phyloP scores from a whole-genome alignment of 768 basidiomycete species.

The Kwoniella sp. region DNA sequence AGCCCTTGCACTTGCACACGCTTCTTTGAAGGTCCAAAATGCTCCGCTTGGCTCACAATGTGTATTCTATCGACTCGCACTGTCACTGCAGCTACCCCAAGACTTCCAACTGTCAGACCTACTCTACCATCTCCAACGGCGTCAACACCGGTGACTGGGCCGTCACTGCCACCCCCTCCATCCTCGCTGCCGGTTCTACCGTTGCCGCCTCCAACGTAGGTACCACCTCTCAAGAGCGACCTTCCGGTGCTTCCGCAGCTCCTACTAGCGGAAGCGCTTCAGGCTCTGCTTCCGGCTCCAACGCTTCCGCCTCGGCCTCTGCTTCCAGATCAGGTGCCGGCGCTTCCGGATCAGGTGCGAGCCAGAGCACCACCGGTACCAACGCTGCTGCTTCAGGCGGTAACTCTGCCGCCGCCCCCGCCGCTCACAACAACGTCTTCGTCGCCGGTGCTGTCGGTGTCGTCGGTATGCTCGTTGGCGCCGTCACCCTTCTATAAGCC shows the following conservation, averaged over 20 bases:
- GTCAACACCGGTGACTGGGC: conserved; percentile 47
- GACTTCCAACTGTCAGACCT: conserved; percentile 57
- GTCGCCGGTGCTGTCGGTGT: conserved; percentile 9
- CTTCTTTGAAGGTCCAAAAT: no score
- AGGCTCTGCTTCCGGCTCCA: conserved; percentile 60
- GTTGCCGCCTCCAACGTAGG: conserved; percentile 25
- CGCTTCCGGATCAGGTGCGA: conserved; percentile 18
- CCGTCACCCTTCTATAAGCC: conserved; percentile 17
- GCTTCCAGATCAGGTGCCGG: conserved; percentile 17
- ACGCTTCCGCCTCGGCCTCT: conserved; percentile 51
- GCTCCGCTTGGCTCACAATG: no score
- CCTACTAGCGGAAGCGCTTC: conserved; percentile 59
- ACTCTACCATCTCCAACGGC: conserved; percentile 52
- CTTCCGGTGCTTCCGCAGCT: conserved; percentile 20
- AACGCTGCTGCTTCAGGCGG: conserved; percentile 5
- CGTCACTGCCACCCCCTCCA: conserved; percentile 35
- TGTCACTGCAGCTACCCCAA: conserved; percentile 41
- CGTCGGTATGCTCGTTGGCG: conserved; percentile 26
- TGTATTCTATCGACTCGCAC: no score
- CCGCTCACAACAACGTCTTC: not conserved
- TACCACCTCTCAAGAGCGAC: conserved; percentile 26
- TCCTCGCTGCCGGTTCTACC: conserved; percentile 30
- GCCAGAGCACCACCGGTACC: not conserved
- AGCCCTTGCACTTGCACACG: no score
- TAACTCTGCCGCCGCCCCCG: conserved; percentile 1